Conservation (phyloP, 495 filamentous ascomycete species). For the Cercophora samala region DNA sequence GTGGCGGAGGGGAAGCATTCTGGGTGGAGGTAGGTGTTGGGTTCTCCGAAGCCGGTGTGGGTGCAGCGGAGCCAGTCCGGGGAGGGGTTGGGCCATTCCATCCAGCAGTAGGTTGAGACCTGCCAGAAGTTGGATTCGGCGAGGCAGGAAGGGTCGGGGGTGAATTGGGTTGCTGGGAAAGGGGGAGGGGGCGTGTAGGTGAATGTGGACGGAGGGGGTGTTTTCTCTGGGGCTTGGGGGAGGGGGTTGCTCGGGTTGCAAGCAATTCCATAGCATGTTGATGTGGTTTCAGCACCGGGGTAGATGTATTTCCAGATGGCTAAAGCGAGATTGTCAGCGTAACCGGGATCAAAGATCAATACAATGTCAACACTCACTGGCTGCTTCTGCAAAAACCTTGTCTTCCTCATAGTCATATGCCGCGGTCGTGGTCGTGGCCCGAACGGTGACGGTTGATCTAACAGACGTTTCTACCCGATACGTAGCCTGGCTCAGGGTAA, state of each 20-base stretch:
- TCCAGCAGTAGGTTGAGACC: not conserved
- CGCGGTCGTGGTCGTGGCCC: not conserved
- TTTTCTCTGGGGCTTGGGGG: not conserved
- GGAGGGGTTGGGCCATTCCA: not conserved
- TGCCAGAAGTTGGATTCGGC: slow-evolving; percentile 1
- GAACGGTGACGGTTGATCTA: not conserved
- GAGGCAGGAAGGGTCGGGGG: slow-evolving; percentile 3
- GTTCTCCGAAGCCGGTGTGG: not conserved
- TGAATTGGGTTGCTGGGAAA: not conserved
- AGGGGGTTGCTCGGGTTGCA: slow-evolving; percentile 1
- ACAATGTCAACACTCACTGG: no score
- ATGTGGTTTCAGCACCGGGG: not conserved
- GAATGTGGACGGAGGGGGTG: not conserved
- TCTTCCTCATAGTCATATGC: not conserved
- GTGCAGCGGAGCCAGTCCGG: not conserved
- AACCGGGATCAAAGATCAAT: no score
- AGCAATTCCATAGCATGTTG: not conserved
- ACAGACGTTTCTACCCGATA: not conserved
- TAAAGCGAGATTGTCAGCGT: no score
- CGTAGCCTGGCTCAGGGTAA: not conserved
- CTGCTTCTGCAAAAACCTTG: not conserved
- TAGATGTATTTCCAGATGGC: slow-evolving; percentile 4
- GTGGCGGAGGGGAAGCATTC: not conserved
- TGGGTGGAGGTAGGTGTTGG: not conserved
- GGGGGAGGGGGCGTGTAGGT: not conserved